Conservation (phyloP, 2,329 filamentous ascomycete species). For the Alternaria metachromatica region DNA sequence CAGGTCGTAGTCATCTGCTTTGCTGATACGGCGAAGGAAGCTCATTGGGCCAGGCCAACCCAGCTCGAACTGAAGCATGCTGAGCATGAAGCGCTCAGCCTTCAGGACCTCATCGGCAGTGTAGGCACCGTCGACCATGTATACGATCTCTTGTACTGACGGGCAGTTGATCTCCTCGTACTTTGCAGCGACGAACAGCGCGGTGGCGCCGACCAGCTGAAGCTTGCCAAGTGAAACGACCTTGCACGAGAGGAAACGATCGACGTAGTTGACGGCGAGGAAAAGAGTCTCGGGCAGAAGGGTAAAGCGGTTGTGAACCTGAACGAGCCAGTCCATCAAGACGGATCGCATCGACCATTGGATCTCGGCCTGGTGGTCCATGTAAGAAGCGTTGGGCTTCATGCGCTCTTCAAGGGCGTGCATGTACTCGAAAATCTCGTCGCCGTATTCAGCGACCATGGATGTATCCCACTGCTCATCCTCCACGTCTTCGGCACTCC, state of each 20-base stretch:
- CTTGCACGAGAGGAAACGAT: constrained; percentile 93
- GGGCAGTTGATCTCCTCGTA: constrained; percentile 99
- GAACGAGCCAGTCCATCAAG: constrained; percentile 96
- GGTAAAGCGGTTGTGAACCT: constrained; percentile 90
- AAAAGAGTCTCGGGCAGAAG: constrained; percentile 95
- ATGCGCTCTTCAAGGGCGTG: constrained; percentile 84
- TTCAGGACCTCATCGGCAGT: constrained; percentile 91
- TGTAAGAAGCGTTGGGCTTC: constrained; percentile 90
- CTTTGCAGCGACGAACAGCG: constrained; percentile 94
- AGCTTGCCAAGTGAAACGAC: constrained; percentile 94
- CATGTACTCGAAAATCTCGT: constrained; percentile 96
- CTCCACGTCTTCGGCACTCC: constrained; percentile 76
- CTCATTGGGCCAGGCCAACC: constrained; percentile 99
- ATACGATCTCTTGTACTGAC: constrained; percentile 92
- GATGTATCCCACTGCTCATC: constrained; percentile 93
- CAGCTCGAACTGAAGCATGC: constrained; percentile 92
- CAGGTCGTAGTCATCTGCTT: constrained; percentile 95
- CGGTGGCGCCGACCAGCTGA: constrained; percentile 94
- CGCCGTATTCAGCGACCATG: constrained; percentile 96
- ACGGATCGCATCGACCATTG: constrained; percentile 99
- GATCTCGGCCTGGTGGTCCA: constrained; percentile 96
- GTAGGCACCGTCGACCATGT: constrained; percentile 96
- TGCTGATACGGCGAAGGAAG: constrained; percentile 95
- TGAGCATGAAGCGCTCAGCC: constrained; percentile 97
- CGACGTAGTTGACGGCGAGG: constrained; percentile 94